Evolutionary conservation across 352 stramenopile species (phyloP), one percentile per base, ranked within the genome.

Genomic region (Peronospora tabacina): DNA sequence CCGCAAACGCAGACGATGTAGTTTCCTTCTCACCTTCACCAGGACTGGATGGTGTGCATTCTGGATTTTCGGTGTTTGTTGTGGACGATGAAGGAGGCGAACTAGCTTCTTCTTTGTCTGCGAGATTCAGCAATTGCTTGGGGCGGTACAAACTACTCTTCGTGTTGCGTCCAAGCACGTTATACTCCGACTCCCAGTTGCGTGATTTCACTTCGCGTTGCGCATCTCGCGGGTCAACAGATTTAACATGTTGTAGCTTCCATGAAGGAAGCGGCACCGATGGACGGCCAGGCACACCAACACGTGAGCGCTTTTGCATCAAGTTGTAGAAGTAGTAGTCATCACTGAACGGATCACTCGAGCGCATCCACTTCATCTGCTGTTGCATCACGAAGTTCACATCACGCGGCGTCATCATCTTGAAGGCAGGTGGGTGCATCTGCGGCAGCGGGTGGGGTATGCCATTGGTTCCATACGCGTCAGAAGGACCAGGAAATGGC

Each of bases 271-370:
- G 58, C 22, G 79, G 82, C 1, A 79, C 59, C 1, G 66, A 65
- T 4, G 63, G 52, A 20, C 67, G 53, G 15, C 70, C 70, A 20
- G 61, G 44, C 10, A 52, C 54, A 3, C 49, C 63, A 28, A 36
- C 43, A 11, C 77, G 74, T 30, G 68, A 61, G 11, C 79, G 75
- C 63, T 93, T 93, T 62, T 88, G 75, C 61, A 80, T 63, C 34
- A 76, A 87, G 52, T 90, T 90, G 61, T 90, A 75, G 51, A 87
- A 93, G 47, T 90, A 93, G 52, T 93, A 90, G 61, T 93, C 82
- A 52, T 93, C 82, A 55, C 79, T 93, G 61, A 90, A 93, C 41
- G 82, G 82, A 40, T 93, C 82, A 49, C 79, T 90, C n/a, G 68
- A 82, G 17, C 80, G 79, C 22, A 93, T 68, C 66, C 82, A 76